Evolutionary conservation across 2,329 filamentous ascomycete genomes (phyloP).

Genomic region (Pezicula neosporulosa): DNA sequence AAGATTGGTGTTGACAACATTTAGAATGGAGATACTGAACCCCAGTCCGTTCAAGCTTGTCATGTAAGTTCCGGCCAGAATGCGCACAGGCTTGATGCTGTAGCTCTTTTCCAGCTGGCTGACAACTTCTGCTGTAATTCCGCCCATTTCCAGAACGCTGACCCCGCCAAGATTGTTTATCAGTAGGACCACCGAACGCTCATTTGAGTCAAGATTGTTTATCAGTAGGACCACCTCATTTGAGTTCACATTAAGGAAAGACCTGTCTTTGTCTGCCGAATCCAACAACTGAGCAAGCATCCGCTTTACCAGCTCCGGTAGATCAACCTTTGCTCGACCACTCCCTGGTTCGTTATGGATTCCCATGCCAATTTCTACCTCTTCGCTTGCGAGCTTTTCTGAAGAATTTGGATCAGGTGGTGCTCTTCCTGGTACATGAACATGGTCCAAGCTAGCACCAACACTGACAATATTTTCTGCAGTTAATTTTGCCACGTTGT

Average conservation of each 20-base stretch:
- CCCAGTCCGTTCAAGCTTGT: slow-evolving; percentile 70
- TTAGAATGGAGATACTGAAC: slow-evolving; percentile 66
- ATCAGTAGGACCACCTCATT: slow-evolving; percentile 62
- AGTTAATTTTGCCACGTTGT: slow-evolving; percentile 65
- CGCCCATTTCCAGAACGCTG: slow-evolving; percentile 62
- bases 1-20: slow-evolving; percentile 49
- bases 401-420: slow-evolving; percentile 48
- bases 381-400: slow-evolving; percentile 49
- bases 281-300: slow-evolving; percentile 66
- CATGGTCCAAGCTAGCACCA: slow-evolving; percentile 81
- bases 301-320: slow-evolving; percentile 48
- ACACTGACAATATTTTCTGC: slow-evolving; percentile 80
- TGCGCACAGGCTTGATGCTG: slow-evolving; percentile 56
- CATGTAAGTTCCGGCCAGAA: slow-evolving; percentile 66
- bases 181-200: slow-evolving; percentile 60
- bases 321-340: slow-evolving; percentile 43
- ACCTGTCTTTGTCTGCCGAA: slow-evolving; percentile 58
- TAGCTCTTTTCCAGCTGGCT: slow-evolving; percentile 55
- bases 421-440: slow-evolving; percentile 84
- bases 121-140: slow-evolving; percentile 64
- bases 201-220: slow-evolving; percentile 65
- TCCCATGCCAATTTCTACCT: slow-evolving; percentile 68
- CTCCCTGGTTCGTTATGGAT: slow-evolving; percentile 65
- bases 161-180: slow-evolving; percentile 70
- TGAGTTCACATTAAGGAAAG: slow-evolving; percentile 54